phyloP scores from a whole-genome alignment of 768 basidiomycete species.

The Boletus edulis region DNA sequence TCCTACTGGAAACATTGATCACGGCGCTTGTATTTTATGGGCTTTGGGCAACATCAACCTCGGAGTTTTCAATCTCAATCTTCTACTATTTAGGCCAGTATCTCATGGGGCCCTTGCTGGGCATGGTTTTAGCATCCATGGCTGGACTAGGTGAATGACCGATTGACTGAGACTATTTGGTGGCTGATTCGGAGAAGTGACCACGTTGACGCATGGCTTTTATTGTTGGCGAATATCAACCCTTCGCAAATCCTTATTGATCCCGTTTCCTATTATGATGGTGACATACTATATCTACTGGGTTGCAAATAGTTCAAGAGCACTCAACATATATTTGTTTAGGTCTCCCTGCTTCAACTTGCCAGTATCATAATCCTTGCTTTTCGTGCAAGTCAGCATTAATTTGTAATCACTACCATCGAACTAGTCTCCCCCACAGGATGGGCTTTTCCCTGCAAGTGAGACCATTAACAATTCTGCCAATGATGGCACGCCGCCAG shows the following conservation, averaged over 20 bases:
- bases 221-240: too few species aligned
- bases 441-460: not conserved
- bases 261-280: too few species aligned
- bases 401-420: not conserved
- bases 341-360: too few species aligned
- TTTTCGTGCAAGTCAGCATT: not conserved
- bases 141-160: slow-evolving; percentile 18
- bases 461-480: too few species aligned
- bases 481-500: too few species aligned
- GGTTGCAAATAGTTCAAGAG: too few species aligned
- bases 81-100: too few species aligned
- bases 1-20: slow-evolving; percentile 18
- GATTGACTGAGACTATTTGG: not conserved
- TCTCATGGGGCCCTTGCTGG: not conserved
- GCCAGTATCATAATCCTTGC: slow-evolving; percentile 8
- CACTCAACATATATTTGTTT: too few species aligned
- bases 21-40: slow-evolving; percentile 5
- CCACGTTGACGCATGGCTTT: too few species aligned
- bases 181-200: slow-evolving; percentile 7
- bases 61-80: too few species aligned
- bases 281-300: too few species aligned
- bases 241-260: too few species aligned
- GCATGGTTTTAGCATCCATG: not conserved
- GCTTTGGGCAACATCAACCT: slow-evolving; percentile 5
- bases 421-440: not conserved